Percentiles rank a stretch among this genome's conserved stretches.
Conservation (phyloP, 2,329 filamentous ascomycete genomes). For the Phyllosticta paracitricarpa region DNA sequence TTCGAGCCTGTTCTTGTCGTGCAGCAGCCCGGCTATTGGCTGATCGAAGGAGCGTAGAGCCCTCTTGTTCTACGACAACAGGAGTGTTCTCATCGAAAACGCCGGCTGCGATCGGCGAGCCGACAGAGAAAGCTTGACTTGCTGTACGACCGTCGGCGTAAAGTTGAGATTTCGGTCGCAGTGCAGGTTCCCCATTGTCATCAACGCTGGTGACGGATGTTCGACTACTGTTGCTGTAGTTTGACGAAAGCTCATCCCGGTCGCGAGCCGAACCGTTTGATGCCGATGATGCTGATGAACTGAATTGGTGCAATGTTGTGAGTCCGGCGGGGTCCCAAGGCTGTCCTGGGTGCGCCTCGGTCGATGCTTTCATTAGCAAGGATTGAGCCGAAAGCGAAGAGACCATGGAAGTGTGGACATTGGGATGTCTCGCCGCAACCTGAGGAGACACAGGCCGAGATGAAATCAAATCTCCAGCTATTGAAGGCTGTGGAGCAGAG, state of each 20-base stretch:
- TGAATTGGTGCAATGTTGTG: background rate
- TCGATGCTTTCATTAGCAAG: background rate
- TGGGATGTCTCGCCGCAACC: background rate
- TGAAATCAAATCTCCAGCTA: background rate
- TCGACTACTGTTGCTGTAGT: conserved; percentile 23
- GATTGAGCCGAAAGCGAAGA: background rate
- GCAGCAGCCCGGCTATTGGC: background rate
- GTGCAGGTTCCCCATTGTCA: conserved; percentile 19
- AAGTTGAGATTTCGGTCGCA: conserved; percentile 12
- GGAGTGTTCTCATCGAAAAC: conserved; percentile 16
- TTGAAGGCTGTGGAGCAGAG: background rate
- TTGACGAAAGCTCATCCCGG: conserved; percentile 25
- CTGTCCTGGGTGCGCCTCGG: background rate
- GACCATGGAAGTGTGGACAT: background rate
- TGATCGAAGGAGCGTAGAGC: background rate
- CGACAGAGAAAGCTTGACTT: conserved; percentile 15
- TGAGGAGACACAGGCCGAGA: background rate
- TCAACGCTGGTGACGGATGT: conserved; percentile 33
- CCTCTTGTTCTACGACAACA: conserved; percentile 1
- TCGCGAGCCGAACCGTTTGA: conserved; percentile 24
- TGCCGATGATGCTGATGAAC: conserved; percentile 21
- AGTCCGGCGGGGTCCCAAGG: background rate
- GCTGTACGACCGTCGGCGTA: conserved; percentile 13
- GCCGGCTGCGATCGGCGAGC: conserved; percentile 18
- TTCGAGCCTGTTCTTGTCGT: background rate